Conservation (phyloP, 176 grass and related monocot species). For the Saccharum officinarum region DNA sequence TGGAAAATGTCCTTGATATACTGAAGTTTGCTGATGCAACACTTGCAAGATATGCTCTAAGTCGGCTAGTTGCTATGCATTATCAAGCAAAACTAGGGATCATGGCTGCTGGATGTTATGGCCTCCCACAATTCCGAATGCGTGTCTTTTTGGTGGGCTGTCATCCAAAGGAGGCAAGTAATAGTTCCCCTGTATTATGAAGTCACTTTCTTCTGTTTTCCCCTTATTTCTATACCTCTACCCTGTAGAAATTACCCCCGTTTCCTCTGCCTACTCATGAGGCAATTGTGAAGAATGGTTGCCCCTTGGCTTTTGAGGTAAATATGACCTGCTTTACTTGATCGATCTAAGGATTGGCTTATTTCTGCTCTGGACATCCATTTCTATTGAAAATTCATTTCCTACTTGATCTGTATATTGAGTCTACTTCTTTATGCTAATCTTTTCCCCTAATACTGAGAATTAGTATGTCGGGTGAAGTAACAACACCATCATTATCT, state of each 20-base stretch:
- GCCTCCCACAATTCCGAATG: constrained; percentile 83
- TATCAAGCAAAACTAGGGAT: constrained; percentile 96
- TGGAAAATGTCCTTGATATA: constrained; percentile 99
- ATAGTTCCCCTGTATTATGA: constrained; percentile 20
- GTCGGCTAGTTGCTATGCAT: constrained; percentile 76
- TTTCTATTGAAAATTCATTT: constrained; percentile 23
- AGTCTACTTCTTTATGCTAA: not conserved
- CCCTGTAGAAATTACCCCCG: constrained; percentile 67
- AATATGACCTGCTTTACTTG: constrained; percentile 15
- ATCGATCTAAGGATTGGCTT: not conserved
- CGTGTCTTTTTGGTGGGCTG: constrained; percentile 84
- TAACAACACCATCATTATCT: constrained; percentile 5
- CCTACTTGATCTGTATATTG: not conserved
- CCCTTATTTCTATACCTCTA: constrained; percentile 34
- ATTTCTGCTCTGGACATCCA: not conserved
- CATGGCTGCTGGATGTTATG: constrained; percentile 96
- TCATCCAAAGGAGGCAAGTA: constrained; percentile 71
- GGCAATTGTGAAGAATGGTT: constrained; percentile 71
- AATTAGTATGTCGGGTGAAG: constrained; percentile 24
- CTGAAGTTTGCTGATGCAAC: constrained; percentile 86
- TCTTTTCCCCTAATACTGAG: not conserved
- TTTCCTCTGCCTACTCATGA: constrained; percentile 97
- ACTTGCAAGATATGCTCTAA: constrained; percentile 91
- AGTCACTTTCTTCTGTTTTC: constrained; percentile 18
- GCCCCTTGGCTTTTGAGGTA: constrained; percentile 88